Evolutionary conservation across 2,329 filamentous ascomycete genomes (phyloP).

Genomic region (Aspergillus fijiensis): DNA sequence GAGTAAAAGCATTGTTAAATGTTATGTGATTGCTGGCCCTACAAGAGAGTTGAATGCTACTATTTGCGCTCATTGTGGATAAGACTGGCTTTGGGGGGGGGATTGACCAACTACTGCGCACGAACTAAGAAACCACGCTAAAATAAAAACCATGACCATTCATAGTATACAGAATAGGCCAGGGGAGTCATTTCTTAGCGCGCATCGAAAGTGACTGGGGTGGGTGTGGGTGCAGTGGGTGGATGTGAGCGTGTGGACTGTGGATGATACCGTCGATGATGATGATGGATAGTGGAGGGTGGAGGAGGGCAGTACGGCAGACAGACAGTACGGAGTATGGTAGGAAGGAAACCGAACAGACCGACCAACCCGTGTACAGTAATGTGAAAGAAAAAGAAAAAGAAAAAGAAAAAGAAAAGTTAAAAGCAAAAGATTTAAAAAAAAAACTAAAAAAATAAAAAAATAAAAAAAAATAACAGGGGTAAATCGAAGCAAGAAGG

Average conservation of each 20-base stretch:
- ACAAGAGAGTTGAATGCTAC: slow-evolving; percentile 17
- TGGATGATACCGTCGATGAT: slow-evolving; percentile 21
- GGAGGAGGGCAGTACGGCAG: neutral
- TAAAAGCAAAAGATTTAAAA: too few relatives aligned
- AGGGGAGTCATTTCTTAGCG: slow-evolving; percentile 20
- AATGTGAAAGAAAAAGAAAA: neutral
- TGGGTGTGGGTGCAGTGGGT: slow-evolving; percentile 11
- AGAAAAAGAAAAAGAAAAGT: neutral
- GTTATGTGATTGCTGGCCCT: slow-evolving; percentile 31
- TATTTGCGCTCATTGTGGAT: slow-evolving; percentile 20
- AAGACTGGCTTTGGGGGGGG: slow-evolving; percentile 3
- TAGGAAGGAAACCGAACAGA: too few relatives aligned
- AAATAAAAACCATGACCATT: slow-evolving; percentile 16
- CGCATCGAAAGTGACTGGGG: slow-evolving; percentile 22
- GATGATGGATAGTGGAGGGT: slow-evolving; percentile 11
- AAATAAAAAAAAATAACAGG: slow-evolving; percentile 1
- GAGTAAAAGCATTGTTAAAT: slow-evolving; percentile 30
- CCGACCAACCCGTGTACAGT: neutral
- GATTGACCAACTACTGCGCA: slow-evolving; percentile 21
- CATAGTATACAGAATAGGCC: slow-evolving; percentile 16
- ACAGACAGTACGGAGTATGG: too few relatives aligned
- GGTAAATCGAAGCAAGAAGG: neutral
- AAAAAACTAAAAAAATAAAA: neutral
- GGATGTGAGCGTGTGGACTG: slow-evolving; percentile 4
- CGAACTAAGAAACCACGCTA: slow-evolving; percentile 19